A percentile compares a stretch with the other conserved stretches of the same genome.
phyloP scores from a whole-genome alignment of 2,329 filamentous ascomycete genomes.

The Trichoderma brevicompactum region DNA sequence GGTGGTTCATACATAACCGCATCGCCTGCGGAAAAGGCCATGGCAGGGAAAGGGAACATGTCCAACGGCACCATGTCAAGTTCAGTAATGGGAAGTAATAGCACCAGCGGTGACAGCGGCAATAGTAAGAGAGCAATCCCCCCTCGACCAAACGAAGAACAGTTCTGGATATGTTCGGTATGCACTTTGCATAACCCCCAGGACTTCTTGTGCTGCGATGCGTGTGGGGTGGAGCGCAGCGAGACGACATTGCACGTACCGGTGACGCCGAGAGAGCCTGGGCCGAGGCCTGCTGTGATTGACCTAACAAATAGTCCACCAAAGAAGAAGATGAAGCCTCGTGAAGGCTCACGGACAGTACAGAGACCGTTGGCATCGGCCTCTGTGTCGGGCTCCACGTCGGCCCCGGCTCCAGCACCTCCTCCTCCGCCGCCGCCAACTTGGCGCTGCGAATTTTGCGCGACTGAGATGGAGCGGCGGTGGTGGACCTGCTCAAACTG shows the following conservation, averaged over 20 bases:
- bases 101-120: background rate
- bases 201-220: slow-evolving; percentile 59
- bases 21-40: slow-evolving; percentile 23
- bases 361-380: slow-evolving; percentile 29
- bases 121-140: background rate
- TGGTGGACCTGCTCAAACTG: slow-evolving; percentile 64
- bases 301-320: slow-evolving; percentile 45
- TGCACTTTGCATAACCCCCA: slow-evolving; percentile 63
- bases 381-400: slow-evolving; percentile 18
- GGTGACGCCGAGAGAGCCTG: slow-evolving; percentile 30
- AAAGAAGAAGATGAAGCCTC: slow-evolving; percentile 13
- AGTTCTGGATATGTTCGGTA: slow-evolving; percentile 56
- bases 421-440: slow-evolving; percentile 36
- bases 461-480: slow-evolving; percentile 54
- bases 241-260: slow-evolving; percentile 19
- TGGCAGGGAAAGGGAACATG: slow-evolving; percentile 52
- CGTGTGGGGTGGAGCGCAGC: slow-evolving; percentile 54
- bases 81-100: background rate
- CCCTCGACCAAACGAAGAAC: slow-evolving; percentile 1
- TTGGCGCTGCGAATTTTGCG: slow-evolving; percentile 60
- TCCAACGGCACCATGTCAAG: background rate
- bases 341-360: slow-evolving; percentile 17
- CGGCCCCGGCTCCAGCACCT: slow-evolving; percentile 17
- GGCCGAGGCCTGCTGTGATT: slow-evolving; percentile 34
- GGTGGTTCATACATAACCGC: slow-evolving; percentile 11